Conservation (phyloP, 371 early-diverging fungal species). For the Mortierella sp. region DNA sequence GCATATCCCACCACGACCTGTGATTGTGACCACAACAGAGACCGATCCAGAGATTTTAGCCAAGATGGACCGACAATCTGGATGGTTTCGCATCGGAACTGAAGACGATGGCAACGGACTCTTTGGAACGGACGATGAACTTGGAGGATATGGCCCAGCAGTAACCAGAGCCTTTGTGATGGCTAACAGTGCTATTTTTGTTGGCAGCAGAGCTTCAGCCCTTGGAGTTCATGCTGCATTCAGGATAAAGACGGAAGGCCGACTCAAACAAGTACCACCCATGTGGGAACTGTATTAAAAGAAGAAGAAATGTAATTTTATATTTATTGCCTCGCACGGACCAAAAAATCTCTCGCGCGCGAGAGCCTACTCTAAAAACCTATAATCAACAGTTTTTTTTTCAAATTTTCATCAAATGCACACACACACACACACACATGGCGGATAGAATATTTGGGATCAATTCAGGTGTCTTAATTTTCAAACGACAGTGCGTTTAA, state of each 20-base stretch:
- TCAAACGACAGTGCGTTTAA: no score
- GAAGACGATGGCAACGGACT: conserved; percentile 24
- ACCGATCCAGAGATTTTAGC: conserved; percentile 26
- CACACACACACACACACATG: no score
- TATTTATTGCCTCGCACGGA: background rate
- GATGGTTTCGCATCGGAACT: conserved; percentile 24
- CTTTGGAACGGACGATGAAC: conserved; percentile 17
- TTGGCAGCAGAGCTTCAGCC: conserved; percentile 24
- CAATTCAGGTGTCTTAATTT: no score
- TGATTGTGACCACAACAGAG: conserved; percentile 44
- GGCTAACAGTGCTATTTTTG: conserved; percentile 43
- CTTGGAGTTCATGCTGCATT: conserved; percentile 26
- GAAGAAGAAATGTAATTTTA: background rate
- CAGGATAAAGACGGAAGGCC: conserved; percentile 29
- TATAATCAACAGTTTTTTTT: no score
- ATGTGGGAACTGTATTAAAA: conserved; percentile 47
- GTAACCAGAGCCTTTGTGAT: conserved; percentile 21
- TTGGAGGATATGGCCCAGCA: conserved; percentile 29
- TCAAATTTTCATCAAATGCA: no score
- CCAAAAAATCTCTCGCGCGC: no score
- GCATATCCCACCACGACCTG: conserved; percentile 13
- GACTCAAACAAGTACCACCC: conserved; percentile 1
- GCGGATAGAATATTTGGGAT: no score
- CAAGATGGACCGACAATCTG: conserved; percentile 32
- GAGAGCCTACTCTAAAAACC: no score